phyloP scores from a whole-genome alignment of 345 rosid species.

The Trapa incisa region DNA sequence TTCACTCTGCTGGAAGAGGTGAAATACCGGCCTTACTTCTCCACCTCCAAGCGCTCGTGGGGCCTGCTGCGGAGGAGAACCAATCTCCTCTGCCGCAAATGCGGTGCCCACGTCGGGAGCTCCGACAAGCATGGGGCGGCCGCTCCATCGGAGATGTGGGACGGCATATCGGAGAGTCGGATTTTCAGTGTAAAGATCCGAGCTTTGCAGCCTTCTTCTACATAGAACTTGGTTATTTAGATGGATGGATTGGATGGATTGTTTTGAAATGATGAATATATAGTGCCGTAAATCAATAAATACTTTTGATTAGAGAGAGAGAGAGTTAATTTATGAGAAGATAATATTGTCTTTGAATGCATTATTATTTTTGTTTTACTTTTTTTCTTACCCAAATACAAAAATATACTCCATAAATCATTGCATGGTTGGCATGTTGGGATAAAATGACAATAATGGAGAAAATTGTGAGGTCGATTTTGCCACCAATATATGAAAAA shows the following conservation, averaged over 20 bases:
- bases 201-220: constrained; percentile 6
- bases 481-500: too few species aligned
- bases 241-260: background rate
- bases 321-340: too few species aligned
- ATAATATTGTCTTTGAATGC: too few species aligned
- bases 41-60: constrained; percentile 31
- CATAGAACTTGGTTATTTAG: background rate
- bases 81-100: constrained; percentile 80
- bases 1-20: constrained; percentile 13
- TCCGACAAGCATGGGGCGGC: constrained; percentile 24
- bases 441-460: too few species aligned
- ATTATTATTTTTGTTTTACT: too few species aligned
- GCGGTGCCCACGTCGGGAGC: constrained; percentile 57
- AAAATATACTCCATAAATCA: too few species aligned
- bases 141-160: constrained; percentile 3
- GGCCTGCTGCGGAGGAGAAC: constrained; percentile 54
- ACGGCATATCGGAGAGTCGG: constrained; percentile 10
- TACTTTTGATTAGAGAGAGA: too few species aligned
- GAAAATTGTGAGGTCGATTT: too few species aligned
- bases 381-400: too few species aligned
- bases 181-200: constrained; percentile 4
- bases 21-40: constrained; percentile 8
- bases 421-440: too few species aligned
- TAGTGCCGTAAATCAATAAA: too few species aligned
- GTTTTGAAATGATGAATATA: too few species aligned